Evolutionary conservation across 179 eudicot genomes (phyloP), one percentile per base, ranked within the genome.

Genomic region (Sideroxylon spinosum): DNA sequence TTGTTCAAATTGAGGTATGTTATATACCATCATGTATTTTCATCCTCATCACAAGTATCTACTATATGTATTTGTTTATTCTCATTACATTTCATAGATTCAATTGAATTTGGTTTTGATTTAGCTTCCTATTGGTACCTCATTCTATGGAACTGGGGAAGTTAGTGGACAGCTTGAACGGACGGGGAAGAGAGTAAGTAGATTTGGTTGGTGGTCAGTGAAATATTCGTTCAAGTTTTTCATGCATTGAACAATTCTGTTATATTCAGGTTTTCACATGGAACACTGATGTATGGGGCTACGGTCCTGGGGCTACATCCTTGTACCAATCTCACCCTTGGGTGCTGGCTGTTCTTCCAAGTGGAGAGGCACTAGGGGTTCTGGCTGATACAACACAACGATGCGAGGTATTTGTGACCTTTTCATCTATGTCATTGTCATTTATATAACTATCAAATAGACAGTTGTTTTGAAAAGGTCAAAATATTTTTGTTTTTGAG

Each of bases 131-230:
- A 66, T 61, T n/a, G 94, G 95, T 56, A 93, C 99, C 81, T 87
- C 93, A 59, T 92, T 95, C 78, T 95, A 95, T 88, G 99, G 99
- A 86, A 95, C 99, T 19, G 99, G 99, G 86, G 99, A 95, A 89
- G 98, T 89, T 81, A 89, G 98, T 79, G 99, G 99, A 76, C 91
- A 87, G 71, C 99, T 95, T 79, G 97, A 95, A 84, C 85, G 99
- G 81, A 93, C 97, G 7, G 98, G 99, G 76, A 95, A 89, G 82
- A 91, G 94, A 84, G 99, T 93, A 86, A 78, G 91, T 77, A 48
- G 66, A 12, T 57, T 74, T 73, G 61, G 60, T 50, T 67, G 23
- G 22, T 74, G 20, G 10, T 78, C 52, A 26, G 17, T 57, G 26
- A 6, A 32, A 32, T 22, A 17, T 9, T 44, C 37, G 4, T 48